Evolutionary conservation across 2,329 filamentous ascomycete species (phyloP), one percentile per base, ranked within the genome.

Genomic region (Alternaria gansuensis): DNA sequence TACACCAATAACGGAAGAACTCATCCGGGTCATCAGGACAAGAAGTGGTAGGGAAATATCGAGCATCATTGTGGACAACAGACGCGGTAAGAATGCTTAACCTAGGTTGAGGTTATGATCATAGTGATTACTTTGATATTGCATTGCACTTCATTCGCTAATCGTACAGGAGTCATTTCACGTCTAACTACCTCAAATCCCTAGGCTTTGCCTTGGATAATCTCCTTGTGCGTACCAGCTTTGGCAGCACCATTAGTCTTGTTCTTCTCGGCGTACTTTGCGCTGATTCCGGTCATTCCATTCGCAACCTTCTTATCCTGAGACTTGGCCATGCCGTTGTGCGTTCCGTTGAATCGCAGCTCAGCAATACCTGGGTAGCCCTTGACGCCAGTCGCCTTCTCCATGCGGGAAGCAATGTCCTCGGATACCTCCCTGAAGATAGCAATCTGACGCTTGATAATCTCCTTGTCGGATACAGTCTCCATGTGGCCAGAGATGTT

Each of bases 361-460:
- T 80, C 78, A 4, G 81, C 71, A 45, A 88, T 88, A 0, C 85
- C 84, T 21, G 81, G 78, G 57, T 88, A 87, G 0, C 86, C 86
- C 77, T 86, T 83, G 14, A 87, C 79, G 0, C 87, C 86, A 3
- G 85, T 87, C 0, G 85, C 85, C 79, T 88, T 88, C 79, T 89
- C 87, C 0, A 88, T 70, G 0, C 86, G 78, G 9, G 77, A 71
- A 0, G 86, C 87, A 28, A 89, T 77, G 49, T 88, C 86, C 0
- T 83, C 79, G 6, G 82, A 83, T 0, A 89, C 86, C 69, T 88
- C 86, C 2, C 86, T 80, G 81, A 88, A 88, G 70, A 89, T 89
- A 51, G 81, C 83, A 59, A 89, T 88, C 75, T 88, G 85, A 14
- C 86, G 79, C 81, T 86, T 88, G 74, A 89, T 79, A 3, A 87